Base-by-base conservation (phyloP, 2,329 filamentous ascomycete genomes). In the Cryphonectria carpinicola region DNA sequence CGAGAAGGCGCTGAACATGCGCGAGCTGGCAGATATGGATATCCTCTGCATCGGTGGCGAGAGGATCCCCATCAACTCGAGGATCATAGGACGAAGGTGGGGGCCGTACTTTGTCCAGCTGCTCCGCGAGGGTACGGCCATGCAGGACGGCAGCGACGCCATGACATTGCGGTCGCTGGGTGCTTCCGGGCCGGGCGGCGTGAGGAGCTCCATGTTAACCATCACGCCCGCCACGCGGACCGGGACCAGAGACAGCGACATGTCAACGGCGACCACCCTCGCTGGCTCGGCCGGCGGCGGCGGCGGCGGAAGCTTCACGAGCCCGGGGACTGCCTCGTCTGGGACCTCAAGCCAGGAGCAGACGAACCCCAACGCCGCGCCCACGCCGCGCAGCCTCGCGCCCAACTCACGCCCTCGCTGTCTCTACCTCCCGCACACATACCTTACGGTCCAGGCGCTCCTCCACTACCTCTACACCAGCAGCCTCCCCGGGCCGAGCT, bases 1-100 rank as follows among this genome's bases (percentile, higher is more conserved):
- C 6, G 91, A 93, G 74, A 89, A 93, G 79, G 92, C 93, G 0
- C 84, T 97, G 73, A 87, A 87, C 1, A 84, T 97, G 78, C 89
- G 90, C n/a, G 96, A 98, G 80, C 84, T 99, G 69, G 88, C 94
- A 3, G 96, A 99, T 76, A 99, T 99, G 96, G 96, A 98, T 77
- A 93, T 99, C 71, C 85, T 98, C 39, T 96, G 95, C 67, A 91
- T 97, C 58, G 92, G 93, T 28, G 95, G 95, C 32, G 95, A 98
- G 79, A 89, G 95, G 25, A 94, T 98, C 74, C 94, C 96, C 0
- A 93, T 98, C 75, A 99, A 97, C 80, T 98, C 96, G 8, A 90
- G 94, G 70, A 88, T 99, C 22, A 87, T 98, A 22, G 92, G 93
- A 13, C 89, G 94, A 39, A 87, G 96, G 78, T 99, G 96, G 96